phyloP scores from a whole-genome alignment of 305 asterid species.

The Fraxinus baroniana region DNA sequence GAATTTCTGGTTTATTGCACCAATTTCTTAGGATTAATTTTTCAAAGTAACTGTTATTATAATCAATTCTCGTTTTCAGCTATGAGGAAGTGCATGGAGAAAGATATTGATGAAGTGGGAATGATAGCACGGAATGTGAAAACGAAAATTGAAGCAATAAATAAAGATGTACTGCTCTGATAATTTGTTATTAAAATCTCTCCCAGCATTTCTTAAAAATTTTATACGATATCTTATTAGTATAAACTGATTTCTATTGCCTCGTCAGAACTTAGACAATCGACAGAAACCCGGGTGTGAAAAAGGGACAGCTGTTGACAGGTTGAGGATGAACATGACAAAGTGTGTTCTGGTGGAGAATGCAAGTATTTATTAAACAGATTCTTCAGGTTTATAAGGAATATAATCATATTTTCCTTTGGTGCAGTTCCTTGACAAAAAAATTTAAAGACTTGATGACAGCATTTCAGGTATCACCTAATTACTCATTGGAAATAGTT shows the following conservation, averaged over 20 bases:
- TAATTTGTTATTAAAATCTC: constrained; percentile 16
- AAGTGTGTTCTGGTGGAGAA: constrained; percentile 40
- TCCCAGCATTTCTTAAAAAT: neutral
- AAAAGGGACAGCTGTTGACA: constrained; percentile 81
- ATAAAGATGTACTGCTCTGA: constrained; percentile 52
- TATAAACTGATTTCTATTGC: constrained; percentile 12
- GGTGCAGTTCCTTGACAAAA: constrained; percentile 62
- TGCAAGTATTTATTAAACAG: neutral
- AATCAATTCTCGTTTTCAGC: constrained; percentile 39
- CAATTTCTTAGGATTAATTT: neutral
- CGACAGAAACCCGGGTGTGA: constrained; percentile 80
- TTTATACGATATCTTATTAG: neutral
- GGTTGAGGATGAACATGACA: constrained; percentile 79
- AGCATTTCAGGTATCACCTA: constrained; percentile 68
- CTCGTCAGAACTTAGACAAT: constrained; percentile 64
- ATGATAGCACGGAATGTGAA: constrained; percentile 72
- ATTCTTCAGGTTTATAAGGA: constrained; percentile 1
- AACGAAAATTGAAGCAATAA: constrained; percentile 59
- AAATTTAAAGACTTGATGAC: constrained; percentile 73
- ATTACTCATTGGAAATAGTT: neutral
- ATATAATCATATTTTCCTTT: constrained; percentile 20
- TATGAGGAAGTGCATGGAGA: constrained; percentile 86
- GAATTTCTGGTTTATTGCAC: neutral
- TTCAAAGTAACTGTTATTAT: neutral
- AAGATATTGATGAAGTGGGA: constrained; percentile 81